A percentile compares a stretch with the other conserved stretches of the same genome.
These are phyloP conservation scores for Olyra latifolia DNA, from an alignment of 176 grass and related monocot species.

Conservation along the genomic window DNA sequence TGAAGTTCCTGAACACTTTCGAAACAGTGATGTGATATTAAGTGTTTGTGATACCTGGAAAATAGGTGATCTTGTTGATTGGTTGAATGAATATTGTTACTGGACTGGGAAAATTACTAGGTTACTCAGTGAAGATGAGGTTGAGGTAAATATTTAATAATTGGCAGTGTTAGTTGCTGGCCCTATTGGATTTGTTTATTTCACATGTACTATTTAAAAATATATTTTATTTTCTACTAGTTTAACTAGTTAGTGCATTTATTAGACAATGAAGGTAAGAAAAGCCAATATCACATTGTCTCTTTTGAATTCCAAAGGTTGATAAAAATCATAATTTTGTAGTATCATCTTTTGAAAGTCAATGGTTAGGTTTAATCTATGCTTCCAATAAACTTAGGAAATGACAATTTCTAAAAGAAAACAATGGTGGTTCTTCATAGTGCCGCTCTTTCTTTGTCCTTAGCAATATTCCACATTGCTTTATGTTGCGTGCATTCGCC, in stretches of 20 bases:
- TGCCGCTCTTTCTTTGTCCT: neutral
- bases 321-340: neutral
- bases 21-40: constrained; percentile 35
- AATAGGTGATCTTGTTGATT: constrained; percentile 68
- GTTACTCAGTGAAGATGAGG: constrained; percentile 37
- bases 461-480: neutral
- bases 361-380: neutral
- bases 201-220: neutral
- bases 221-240: neutral
- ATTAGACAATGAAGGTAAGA: neutral
- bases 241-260: neutral
- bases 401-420: neutral
- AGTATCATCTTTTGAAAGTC: neutral
- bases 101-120: constrained; percentile 56
- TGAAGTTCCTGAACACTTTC: constrained; percentile 32
- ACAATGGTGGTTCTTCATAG: neutral
- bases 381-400: neutral
- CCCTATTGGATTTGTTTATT: neutral
- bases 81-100: constrained; percentile 45
- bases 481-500: neutral
- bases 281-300: neutral
- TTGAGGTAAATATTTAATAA: constrained; percentile 40
- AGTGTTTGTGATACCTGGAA: constrained; percentile 43
- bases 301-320: neutral
- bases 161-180: neutral